Evolutionary conservation across 1,139 yeast species (phyloP).

Genomic region (Yamadazyma pseudoaaseri): DNA sequence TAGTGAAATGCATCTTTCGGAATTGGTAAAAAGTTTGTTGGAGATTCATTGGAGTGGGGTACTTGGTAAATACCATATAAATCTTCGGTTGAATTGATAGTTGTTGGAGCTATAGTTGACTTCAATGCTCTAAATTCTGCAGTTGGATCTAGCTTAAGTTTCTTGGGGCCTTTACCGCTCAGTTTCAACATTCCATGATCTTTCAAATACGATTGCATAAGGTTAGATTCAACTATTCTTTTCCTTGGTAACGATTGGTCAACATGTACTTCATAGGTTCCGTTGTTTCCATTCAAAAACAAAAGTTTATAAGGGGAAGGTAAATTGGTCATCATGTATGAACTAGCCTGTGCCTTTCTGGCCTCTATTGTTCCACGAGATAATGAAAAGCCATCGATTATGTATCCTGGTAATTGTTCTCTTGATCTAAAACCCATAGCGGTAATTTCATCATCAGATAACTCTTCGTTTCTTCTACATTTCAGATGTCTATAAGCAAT

Average conservation of each 20-base stretch:
- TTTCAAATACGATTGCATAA: constrained; percentile 23
- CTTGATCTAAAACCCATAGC: constrained; percentile 20
- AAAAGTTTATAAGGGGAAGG: constrained; percentile 24
- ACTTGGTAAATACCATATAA: constrained; percentile 17
- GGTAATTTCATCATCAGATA: constrained; percentile 20
- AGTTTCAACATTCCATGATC: constrained; percentile 9
- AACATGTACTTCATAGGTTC: constrained; percentile 26
- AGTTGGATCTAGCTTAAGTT: constrained; percentile 17
- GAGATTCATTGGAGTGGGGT: constrained; percentile 13
- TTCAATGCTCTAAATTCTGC: constrained; percentile 17
- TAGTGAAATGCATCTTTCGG: constrained; percentile 22
- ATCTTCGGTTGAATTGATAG: constrained; percentile 16
- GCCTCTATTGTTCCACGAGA: constrained; percentile 21
- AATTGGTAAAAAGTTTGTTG: constrained; percentile 10
- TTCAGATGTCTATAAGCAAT: constrained; percentile 12
- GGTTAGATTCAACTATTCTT: constrained; percentile 23
- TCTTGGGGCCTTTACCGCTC: constrained; percentile 9
- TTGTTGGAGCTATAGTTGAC: constrained; percentile 9
- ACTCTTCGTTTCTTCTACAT: constrained; percentile 20
- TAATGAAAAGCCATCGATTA: constrained; percentile 16
- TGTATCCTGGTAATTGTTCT: constrained; percentile 25
- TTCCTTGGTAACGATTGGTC: constrained; percentile 16
- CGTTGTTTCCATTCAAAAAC: constrained; percentile 23
- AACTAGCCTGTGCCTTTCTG: constrained; percentile 25
- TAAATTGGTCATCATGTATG: constrained; percentile 24